Conservation (phyloP, 805 yeast species). For the Nakazawaea siamensis region DNA sequence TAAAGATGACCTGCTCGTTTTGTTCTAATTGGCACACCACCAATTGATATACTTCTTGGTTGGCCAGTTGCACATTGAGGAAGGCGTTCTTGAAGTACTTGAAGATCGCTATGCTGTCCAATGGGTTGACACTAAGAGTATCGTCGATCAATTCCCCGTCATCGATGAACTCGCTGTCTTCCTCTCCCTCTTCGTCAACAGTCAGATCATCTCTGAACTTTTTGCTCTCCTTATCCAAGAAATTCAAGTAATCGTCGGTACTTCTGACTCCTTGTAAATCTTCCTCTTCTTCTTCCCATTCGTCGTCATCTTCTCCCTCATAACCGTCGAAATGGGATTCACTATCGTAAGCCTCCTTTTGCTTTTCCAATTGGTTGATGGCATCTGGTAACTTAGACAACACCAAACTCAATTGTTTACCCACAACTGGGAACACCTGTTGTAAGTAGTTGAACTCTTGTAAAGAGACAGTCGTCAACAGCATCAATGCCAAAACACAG, state of each 20-base stretch:
- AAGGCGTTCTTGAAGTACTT: constrained; percentile 53
- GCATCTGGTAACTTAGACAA: constrained; percentile 67
- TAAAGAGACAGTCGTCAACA: constrained; percentile 23
- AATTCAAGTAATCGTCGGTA: constrained; percentile 38
- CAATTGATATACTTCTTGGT: constrained; percentile 15
- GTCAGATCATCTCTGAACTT: constrained; percentile 27
- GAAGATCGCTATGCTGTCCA: constrained; percentile 72
- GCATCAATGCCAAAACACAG: constrained; percentile 58
- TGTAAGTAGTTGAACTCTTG: constrained; percentile 15
- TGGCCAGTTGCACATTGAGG: constrained; percentile 36
- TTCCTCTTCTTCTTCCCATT: constrained; percentile 18
- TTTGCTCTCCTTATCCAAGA: constrained; percentile 35
- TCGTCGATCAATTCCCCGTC: constrained; percentile 79
- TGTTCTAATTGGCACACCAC: constrained; percentile 5
- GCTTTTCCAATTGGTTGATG: constrained; percentile 52
- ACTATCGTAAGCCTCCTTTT: constrained; percentile 44
- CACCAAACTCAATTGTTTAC: constrained; percentile 40
- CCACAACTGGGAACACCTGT: constrained; percentile 36
- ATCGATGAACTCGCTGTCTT: constrained; percentile 25
- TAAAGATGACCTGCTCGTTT: constrained; percentile 7
- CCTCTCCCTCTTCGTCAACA: constrained; percentile 27
- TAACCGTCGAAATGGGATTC: constrained; percentile 22
- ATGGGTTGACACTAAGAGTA: constrained; percentile 68
- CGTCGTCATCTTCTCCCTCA: constrained; percentile 20
- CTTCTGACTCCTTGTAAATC: constrained; percentile 19